Conservation (phyloP, 2,329 filamentous ascomycete species). For the Coccinonectria pachysandricola region DNA sequence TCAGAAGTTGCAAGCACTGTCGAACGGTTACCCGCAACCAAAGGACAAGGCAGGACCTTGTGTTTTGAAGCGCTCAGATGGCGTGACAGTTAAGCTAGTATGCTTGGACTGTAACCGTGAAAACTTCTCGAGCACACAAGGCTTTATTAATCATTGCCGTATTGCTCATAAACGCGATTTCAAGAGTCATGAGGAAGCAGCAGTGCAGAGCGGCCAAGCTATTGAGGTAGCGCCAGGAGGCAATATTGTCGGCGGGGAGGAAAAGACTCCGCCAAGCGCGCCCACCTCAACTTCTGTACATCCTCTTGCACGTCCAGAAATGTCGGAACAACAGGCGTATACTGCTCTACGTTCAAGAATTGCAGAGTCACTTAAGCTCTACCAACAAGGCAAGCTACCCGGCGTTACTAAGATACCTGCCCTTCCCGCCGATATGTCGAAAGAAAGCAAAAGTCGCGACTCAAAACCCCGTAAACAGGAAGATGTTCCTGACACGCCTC, state of each 20-base stretch:
- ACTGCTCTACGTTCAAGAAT: conserved; percentile 42
- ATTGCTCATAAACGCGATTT: conserved; percentile 91
- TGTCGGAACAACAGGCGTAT: conserved; percentile 43
- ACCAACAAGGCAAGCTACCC: conserved; percentile 40
- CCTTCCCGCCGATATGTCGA: conserved; percentile 6
- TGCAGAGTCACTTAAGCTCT: conserved; percentile 41
- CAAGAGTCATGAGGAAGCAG: conserved; percentile 92
- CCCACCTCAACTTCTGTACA: conserved; percentile 20
- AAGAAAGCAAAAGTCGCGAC: conserved; percentile 3
- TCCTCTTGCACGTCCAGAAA: conserved; percentile 31
- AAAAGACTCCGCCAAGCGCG: conserved; percentile 11
- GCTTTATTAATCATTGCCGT: conserved; percentile 98
- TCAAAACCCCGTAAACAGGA: conserved; percentile 29
- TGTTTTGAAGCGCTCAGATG: conserved; percentile 76
- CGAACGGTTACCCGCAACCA: conserved; percentile 59
- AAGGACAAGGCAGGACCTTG: conserved; percentile 78
- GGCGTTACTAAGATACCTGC: conserved; percentile 36
- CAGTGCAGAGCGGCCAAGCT: conserved; percentile 73
- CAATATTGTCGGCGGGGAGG: conserved; percentile 13
- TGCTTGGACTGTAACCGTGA: conserved; percentile 81
- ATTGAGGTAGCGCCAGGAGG: conserved; percentile 42
- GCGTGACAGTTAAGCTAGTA: conserved; percentile 77
- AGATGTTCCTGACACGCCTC: conserved; percentile 49
- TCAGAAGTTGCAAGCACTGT: conserved; percentile 58
- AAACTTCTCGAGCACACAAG: conserved; percentile 92